Evolutionary conservation across 2,329 filamentous ascomycete species (phyloP).

Genomic region (Trichoderma lentiforme): DNA sequence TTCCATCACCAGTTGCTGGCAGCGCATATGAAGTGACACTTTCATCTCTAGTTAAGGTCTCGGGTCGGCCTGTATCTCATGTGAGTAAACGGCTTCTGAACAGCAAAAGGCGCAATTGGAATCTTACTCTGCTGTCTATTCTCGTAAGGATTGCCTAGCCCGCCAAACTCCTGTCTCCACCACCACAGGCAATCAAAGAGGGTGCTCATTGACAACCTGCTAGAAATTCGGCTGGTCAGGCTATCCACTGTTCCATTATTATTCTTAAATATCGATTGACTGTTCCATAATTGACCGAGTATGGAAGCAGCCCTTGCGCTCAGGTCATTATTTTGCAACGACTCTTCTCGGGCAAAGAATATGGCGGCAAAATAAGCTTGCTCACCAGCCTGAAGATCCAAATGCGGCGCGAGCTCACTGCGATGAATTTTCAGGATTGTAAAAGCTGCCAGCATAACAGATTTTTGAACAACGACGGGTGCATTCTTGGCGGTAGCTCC

Average conservation of each 20-base stretch:
- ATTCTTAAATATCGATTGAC: conserved; percentile 20
- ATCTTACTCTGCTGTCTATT: conserved; percentile 10
- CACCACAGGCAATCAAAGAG: conserved; percentile 55
- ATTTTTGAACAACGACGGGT: conserved; percentile 21
- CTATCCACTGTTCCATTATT: conserved; percentile 14
- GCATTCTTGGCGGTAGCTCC: background rate
- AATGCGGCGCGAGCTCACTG: conserved; percentile 43
- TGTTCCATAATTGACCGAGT: conserved; percentile 52
- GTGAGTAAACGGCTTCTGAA: background rate
- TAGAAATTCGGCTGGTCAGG: conserved; percentile 39
- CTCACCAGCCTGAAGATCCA: conserved; percentile 41
- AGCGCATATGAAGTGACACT: background rate
- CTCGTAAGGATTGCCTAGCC: conserved; percentile 21
- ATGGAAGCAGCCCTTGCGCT: conserved; percentile 51
- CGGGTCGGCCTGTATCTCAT: background rate
- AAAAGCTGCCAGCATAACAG: conserved; percentile 45
- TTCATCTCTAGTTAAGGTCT: background rate
- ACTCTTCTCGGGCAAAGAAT: background rate
- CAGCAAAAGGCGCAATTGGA: background rate
- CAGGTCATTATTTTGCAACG: conserved; percentile 47
- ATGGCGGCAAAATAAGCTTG: conserved; percentile 29
- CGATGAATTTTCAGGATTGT: conserved; percentile 49
- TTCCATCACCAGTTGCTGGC: background rate
- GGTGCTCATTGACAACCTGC: conserved; percentile 51
- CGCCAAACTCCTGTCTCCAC: conserved; percentile 47